These are phyloP conservation scores for Ascochyta viciae-villosae DNA, from an alignment of 2,329 filamentous ascomycete species.

Conservation along the genomic window DNA sequence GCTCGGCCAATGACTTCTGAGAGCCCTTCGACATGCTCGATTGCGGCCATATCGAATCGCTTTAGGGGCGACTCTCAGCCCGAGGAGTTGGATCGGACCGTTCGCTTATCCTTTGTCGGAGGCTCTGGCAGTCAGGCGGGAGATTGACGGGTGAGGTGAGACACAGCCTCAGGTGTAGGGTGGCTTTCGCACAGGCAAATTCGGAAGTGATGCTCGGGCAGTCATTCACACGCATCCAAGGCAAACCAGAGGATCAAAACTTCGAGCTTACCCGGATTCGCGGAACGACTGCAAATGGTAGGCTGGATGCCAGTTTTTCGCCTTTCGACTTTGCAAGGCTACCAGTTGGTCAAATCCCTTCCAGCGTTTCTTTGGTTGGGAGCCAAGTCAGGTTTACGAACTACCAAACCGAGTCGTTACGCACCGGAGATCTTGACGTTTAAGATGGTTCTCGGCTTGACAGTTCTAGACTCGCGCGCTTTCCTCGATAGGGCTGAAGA, in stretches of 20 bases:
- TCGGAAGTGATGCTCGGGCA: slow-evolving; percentile 11
- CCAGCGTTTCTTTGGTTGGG: not conserved
- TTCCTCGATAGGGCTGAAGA: slow-evolving; percentile 11
- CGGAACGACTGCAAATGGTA: not conserved
- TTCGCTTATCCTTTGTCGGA: not conserved
- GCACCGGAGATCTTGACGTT: slow-evolving; percentile 16
- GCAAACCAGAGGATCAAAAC: not conserved
- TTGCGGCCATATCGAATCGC: slow-evolving; percentile 20
- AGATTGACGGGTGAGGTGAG: not conserved
- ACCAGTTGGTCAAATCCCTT: not conserved
- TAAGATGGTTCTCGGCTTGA: slow-evolving; percentile 10
- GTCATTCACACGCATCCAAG: slow-evolving; percentile 1
- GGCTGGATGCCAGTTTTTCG: not conserved
- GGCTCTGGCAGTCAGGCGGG: not conserved
- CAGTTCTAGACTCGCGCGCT: slow-evolving; percentile 12
- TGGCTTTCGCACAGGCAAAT: not conserved
- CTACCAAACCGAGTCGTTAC: not conserved
- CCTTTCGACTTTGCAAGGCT: not conserved
- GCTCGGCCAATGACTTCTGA: slow-evolving; percentile 40
- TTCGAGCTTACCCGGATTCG: not conserved
- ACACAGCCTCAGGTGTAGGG: not conserved
- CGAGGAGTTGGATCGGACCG: not conserved
- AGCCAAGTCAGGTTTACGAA: not conserved
- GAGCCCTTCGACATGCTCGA: slow-evolving; percentile 35
- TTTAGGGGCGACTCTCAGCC: not conserved